Base-by-base conservation (phyloP, 441 rosid species). In the Isatis lusitanica region DNA sequence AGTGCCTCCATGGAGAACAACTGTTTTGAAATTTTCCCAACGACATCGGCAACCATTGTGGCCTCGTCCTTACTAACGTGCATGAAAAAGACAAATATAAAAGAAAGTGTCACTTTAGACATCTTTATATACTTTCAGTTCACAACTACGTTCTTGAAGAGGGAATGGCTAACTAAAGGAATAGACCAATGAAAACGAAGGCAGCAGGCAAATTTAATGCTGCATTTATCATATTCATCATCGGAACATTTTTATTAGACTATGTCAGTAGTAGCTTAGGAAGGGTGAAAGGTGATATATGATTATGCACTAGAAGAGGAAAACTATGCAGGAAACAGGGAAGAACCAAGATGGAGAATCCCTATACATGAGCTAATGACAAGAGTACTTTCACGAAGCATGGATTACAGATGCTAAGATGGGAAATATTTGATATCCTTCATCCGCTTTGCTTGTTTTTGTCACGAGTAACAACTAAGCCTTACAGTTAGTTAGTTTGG, bases 1-100 rank as follows among this genome's bases (percentile, higher is more conserved):
- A 51, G 15, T 9, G 77, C 35, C 1, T 70, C 21, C 47, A 17
- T 24, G 12, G 17, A 16, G 4, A 6, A n/a, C 46, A 72, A 30
- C 71, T 28, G 18, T 9, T 3, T 56, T 9, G 40, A 28, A 38
- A 80, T 64, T 0, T 62, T 56, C 33, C 10, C 3, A 9, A 71
- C 79, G 24, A 83, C 70, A 0, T 63, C 76, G 9, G 33, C 46
- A 53, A 83, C 68, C 70, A 83, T 55, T 6, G 7, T 30, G n/a
- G 81, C 60, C 61, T 83, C 86, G 31, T 60, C 39, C 71, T 48
- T 53, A 30, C 76, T 73, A 43, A 40, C 47, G 12, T 50, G 60
- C n/a, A n/a, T n/a, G n/a, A n/a, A n/a, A 2, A 70, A 1, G 36
- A 59, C 24, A 50, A 8, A 10, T 11, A 9, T 39, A 9, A 39